A percentile compares a stretch with the other conserved stretches of the same genome.
Evolutionary conservation across 2,329 filamentous ascomycete species (phyloP).

Genomic region (Fusarium mexicanum): DNA sequence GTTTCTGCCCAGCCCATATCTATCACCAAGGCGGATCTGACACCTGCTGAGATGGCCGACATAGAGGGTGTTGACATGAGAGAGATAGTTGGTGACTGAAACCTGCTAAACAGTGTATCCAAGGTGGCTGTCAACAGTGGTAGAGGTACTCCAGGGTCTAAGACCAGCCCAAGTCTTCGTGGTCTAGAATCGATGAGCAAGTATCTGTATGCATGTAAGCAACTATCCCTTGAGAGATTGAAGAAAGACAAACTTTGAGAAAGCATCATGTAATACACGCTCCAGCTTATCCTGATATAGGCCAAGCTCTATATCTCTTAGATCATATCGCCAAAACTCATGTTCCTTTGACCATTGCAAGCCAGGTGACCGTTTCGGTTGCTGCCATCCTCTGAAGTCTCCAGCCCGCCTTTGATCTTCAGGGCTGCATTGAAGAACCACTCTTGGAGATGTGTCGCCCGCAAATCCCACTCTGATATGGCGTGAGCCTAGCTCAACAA

Average conservation of each 20-base stretch:
- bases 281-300: constrained; percentile 90
- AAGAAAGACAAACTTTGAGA: constrained; percentile 71
- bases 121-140: constrained; percentile 80
- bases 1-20: constrained; percentile 96
- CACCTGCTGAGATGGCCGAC: constrained; percentile 78
- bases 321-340: constrained; percentile 83
- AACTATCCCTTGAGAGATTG: not conserved
- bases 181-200: constrained; percentile 79
- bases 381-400: constrained; percentile 79
- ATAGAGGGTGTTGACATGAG: constrained; percentile 82
- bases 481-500: constrained; percentile 85
- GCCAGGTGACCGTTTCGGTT: constrained; percentile 57
- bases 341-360: constrained; percentile 69
- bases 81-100: constrained; percentile 82
- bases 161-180: constrained; percentile 76
- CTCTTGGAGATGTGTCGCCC: constrained; percentile 82
- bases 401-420: constrained; percentile 81
- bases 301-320: constrained; percentile 77
- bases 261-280: constrained; percentile 80
- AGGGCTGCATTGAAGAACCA: constrained; percentile 74
- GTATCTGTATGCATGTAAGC: constrained; percentile 55
- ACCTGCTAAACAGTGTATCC: constrained; percentile 81
- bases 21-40: constrained; percentile 86
- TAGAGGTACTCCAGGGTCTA: constrained; percentile 81
- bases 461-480: constrained; percentile 86